Conservation (phyloP, 345 rosid species). For the Lepidium didymum region DNA sequence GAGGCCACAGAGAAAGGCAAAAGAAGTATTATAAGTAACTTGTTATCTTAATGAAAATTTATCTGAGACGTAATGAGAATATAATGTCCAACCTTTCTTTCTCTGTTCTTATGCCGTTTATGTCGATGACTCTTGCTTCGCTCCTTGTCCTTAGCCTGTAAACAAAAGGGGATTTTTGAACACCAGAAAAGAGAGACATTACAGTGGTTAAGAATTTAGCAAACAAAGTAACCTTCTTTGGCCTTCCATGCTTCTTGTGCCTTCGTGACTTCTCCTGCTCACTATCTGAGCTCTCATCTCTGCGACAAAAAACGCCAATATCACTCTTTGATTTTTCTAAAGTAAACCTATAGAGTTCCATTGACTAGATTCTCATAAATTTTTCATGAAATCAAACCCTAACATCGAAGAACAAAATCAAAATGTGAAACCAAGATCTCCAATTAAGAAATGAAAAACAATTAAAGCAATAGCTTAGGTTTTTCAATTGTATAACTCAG, state of each 20-base stretch:
- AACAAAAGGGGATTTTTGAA: neutral
- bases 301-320: conserved; percentile 14
- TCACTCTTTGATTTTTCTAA: neutral
- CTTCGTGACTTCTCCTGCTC: conserved; percentile 60
- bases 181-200: neutral
- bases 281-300: conserved; percentile 47
- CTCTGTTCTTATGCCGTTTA: conserved; percentile 64
- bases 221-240: conserved; percentile 56
- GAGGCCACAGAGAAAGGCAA: conserved; percentile 84
- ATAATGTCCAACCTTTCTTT: conserved; percentile 56
- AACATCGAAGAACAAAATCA: neutral
- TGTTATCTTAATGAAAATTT: conserved; percentile 9
- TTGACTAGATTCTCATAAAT: neutral
- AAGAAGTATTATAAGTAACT: conserved; percentile 60
- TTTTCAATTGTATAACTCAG: neutral
- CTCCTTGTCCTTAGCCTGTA: conserved; percentile 66
- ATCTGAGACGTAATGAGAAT: conserved; percentile 5
- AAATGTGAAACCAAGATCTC: neutral
- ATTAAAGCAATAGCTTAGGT: neutral
- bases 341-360: neutral
- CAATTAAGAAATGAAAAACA: neutral
- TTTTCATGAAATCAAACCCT: neutral
- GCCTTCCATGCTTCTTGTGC: conserved; percentile 64
- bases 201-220: neutral
- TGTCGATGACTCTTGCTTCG: conserved; percentile 60